These are phyloP conservation scores for Cyclostephanos tholiformis DNA, from an alignment of 108 stramenopile genomes.

Conservation along the genomic window DNA sequence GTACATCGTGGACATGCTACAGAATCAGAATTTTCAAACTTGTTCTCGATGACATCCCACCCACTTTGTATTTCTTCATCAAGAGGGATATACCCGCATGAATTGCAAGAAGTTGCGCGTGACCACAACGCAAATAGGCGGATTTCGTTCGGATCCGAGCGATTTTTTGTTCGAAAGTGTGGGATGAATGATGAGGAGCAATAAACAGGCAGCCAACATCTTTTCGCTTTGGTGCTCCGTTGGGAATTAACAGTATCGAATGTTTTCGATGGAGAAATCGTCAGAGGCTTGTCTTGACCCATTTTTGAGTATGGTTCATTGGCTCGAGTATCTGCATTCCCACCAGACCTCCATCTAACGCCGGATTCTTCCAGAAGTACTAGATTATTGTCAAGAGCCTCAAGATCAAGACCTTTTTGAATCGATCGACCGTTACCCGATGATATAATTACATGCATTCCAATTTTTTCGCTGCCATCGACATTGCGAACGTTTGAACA, in stretches of 20 bases:
- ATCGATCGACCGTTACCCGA: slow-evolving; percentile 2
- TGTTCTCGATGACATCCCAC: slow-evolving; percentile 67
- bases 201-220: slow-evolving; percentile 69
- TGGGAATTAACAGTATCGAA: slow-evolving; percentile 40
- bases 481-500: slow-evolving; percentile 63
- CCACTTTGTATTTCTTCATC: slow-evolving; percentile 88
- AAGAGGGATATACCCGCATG: slow-evolving; percentile 77
- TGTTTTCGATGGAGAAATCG: slow-evolving; percentile 40
- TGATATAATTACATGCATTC: slow-evolving; percentile 32
- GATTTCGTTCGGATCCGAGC: slow-evolving; percentile 16
- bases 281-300: slow-evolving; percentile 7
- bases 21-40: slow-evolving; percentile 45
- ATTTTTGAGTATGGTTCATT: slow-evolving; percentile 10
- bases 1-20: slow-evolving; percentile 76
- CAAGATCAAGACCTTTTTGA: slow-evolving; percentile 34
- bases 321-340: not conserved
- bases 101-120: slow-evolving; percentile 61
- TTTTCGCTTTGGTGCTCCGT: slow-evolving; percentile 29
- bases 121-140: slow-evolving; percentile 80
- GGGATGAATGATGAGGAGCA: slow-evolving; percentile 74
- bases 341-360: slow-evolving; percentile 61
- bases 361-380: slow-evolving; percentile 66
- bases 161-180: slow-evolving; percentile 4
- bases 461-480: slow-evolving; percentile 29
- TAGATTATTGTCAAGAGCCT: slow-evolving; percentile 62